Evolutionary conservation across 129 eudicot species (phyloP).

Genomic region (Mikania micrantha): DNA sequence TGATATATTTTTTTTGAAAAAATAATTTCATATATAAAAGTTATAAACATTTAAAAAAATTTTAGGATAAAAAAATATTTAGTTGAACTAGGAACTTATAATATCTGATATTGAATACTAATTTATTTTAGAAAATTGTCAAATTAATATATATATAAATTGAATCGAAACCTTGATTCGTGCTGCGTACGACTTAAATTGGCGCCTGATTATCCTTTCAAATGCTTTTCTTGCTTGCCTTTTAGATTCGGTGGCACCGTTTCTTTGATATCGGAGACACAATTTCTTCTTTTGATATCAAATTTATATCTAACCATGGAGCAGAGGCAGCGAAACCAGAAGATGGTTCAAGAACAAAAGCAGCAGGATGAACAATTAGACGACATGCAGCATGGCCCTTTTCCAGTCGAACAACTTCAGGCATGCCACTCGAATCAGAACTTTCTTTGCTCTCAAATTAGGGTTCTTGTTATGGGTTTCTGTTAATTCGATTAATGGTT

Average conservation of each 20-base stretch:
- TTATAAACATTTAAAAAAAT: too few species aligned
- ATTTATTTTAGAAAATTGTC: too few species aligned
- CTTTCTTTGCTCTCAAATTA: neutral
- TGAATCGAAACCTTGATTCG: neutral
- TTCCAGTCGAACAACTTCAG: slow-evolving; percentile 91
- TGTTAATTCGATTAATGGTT: neutral
- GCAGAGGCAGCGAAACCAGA: slow-evolving; percentile 52
- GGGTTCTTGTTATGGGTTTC: slow-evolving; percentile 15
- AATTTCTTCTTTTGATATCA: slow-evolving; percentile 9
- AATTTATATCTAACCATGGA: slow-evolving; percentile 32
- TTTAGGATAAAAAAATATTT: too few species aligned
- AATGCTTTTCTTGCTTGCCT: neutral
- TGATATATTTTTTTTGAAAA: too few species aligned
- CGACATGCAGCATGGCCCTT: slow-evolving; percentile 64
- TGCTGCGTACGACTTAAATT: slow-evolving; percentile 7
- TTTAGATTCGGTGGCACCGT: slow-evolving; percentile 8
- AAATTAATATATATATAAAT: too few species aligned
- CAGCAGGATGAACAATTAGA: slow-evolving; percentile 52
- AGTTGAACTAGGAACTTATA: too few species aligned
- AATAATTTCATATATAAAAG: too few species aligned
- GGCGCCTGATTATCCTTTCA: slow-evolving; percentile 16
- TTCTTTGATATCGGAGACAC: neutral
- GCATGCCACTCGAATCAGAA: slow-evolving; percentile 17
- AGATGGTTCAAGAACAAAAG: slow-evolving; percentile 27
- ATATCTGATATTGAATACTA: too few species aligned